A percentile compares a stretch with the other conserved stretches of the same genome.
Evolutionary conservation across 2,329 filamentous ascomycete species (phyloP).

Genomic region (Diaporthe helianthi): DNA sequence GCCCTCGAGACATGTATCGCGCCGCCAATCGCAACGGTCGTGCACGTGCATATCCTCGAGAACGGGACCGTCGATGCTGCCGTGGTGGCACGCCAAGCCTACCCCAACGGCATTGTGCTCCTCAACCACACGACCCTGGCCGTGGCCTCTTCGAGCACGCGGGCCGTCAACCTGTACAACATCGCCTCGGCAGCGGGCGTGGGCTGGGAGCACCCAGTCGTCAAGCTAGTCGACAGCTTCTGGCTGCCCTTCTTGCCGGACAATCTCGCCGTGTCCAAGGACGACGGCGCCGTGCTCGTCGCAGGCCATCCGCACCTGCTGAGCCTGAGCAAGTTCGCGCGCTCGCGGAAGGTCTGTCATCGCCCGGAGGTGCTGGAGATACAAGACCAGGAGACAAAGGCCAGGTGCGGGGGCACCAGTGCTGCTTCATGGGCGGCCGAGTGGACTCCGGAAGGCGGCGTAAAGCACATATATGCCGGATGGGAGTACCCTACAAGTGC

Average conservation of each 20-base stretch:
- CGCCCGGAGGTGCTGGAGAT: constrained; percentile 39
- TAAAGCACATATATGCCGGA: constrained; percentile 4
- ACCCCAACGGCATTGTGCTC: constrained; percentile 51
- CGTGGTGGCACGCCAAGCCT: constrained; percentile 46
- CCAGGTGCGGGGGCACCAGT: background rate
- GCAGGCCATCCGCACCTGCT: constrained; percentile 50
- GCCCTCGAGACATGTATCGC: constrained; percentile 46
- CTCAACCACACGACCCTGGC: constrained; percentile 48
- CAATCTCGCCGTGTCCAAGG: constrained; percentile 45
- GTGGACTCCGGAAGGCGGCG: constrained; percentile 10
- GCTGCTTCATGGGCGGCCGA: constrained; percentile 14
- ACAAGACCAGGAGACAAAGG: background rate
- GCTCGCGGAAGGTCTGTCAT: constrained; percentile 46
- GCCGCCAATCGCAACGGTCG: constrained; percentile 44
- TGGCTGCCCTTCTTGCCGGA: constrained; percentile 49
- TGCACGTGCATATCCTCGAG: constrained; percentile 43
- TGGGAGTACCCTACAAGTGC: constrained; percentile 11
- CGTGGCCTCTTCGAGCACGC: constrained; percentile 45
- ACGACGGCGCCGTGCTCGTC: constrained; percentile 45
- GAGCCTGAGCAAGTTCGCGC: constrained; percentile 42
- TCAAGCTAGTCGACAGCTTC: background rate
- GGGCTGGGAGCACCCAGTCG: background rate
- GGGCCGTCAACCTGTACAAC: constrained; percentile 43
- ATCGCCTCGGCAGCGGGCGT: constrained; percentile 28
- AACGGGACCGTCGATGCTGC: constrained; percentile 17